Evolutionary conservation across 1,284 basidiomycete species (phyloP).

Genomic region (Hypsizygus ulmarius): DNA sequence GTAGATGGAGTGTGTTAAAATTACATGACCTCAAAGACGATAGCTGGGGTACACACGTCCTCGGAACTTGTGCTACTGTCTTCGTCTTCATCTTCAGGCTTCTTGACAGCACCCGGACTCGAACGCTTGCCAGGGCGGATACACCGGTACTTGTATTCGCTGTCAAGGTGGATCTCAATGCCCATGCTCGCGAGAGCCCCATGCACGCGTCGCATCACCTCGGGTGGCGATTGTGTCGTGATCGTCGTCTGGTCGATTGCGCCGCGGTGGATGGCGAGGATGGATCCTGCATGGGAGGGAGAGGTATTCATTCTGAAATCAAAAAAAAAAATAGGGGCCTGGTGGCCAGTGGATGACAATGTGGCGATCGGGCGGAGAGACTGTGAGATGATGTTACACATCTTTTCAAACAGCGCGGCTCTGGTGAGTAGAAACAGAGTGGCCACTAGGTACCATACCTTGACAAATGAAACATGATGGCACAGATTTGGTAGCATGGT

Average conservation of each 20-base stretch:
- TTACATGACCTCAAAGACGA: too few relatives aligned
- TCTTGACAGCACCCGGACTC: not conserved
- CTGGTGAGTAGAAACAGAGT: too few relatives aligned
- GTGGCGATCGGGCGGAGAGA: too few relatives aligned
- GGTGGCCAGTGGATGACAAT: too few relatives aligned
- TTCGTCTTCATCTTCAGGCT: constrained; percentile 27
- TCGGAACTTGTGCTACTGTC: not conserved
- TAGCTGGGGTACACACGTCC: too few relatives aligned
- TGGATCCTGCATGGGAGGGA: constrained; percentile 18
- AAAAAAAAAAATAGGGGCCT: not conserved
- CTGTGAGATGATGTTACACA: too few relatives aligned
- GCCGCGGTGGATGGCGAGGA: constrained; percentile 83
- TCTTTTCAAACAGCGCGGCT: too few relatives aligned
- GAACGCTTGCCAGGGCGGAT: constrained; percentile 59
- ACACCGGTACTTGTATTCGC: constrained; percentile 82
- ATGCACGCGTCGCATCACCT: constrained; percentile 81
- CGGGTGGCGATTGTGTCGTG: constrained; percentile 76
- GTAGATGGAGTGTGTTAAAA: not conserved
- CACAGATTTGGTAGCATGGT: too few relatives aligned
- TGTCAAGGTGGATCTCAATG: constrained; percentile 80
- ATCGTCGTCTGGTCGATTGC: constrained; percentile 90
- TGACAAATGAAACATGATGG: too few relatives aligned
- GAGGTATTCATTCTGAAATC: not conserved
- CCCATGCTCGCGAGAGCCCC: constrained; percentile 83
- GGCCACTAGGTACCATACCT: too few relatives aligned